Base-by-base conservation (phyloP, 441 rosid species). In the Populus hybrid region DNA sequence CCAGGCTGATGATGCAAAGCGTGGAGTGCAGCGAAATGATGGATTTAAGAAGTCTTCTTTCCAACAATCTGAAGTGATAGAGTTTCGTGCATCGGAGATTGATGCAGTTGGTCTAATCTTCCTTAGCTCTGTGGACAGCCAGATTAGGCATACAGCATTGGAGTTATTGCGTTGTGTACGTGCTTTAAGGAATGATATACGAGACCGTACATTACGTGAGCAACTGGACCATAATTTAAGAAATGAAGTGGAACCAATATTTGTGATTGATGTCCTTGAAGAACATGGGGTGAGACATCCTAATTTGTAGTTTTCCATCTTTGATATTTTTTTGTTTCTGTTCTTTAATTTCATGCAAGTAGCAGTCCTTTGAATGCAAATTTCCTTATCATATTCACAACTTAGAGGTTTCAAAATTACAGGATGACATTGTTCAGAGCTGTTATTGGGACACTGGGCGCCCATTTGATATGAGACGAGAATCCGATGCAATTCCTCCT, bases 381-480 rank as follows among this genome's bases (percentile, higher is more conserved):
- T 74, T 72, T 38, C 74, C 40, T 82, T 50, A 63, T 79, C 70
- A 36, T 50, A 26, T 79, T 76, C 61, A 78, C 70, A 82, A 68
- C 57, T 65, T 70, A 26, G 69, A 64, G 59, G 35, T 81, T 70
- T 79, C 24, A 64, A 80, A 81, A 77, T 80, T 75, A 67, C 87
- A 97, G 99, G 98, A 97, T 84, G 99, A 97, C 86, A 94, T 94
- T 86, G 97, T 97, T 81, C 99, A 97, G 84, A 92, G 92, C 83
- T 94, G 98, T 85, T 94, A 93, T 77, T 93, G 95, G 97, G 98
- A 97, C 84, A 88, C 95, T 83, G 97, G 97, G 72, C 92, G 95
- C 79, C 98, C 94, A 66, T 94, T 92, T 92, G 99, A 97, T 88
- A 80, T 92, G 82, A 90, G 92, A 84, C 85, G 97, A 84, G 98